Base-by-base conservation (phyloP, 805 yeast genomes). In the Candida lessepsii region DNA sequence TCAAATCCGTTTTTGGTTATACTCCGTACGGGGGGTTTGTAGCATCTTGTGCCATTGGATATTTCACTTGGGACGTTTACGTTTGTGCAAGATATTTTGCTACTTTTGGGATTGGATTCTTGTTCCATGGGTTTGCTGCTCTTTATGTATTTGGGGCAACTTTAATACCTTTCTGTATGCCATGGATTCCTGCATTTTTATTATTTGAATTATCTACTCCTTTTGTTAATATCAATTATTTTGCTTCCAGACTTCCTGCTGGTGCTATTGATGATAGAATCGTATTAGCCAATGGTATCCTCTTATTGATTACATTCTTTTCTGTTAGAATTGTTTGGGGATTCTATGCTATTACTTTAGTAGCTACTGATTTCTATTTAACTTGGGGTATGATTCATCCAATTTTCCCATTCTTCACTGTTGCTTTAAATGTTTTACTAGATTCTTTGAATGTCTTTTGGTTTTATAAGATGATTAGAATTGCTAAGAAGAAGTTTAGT, bases 211-310 rank as follows among this genome's bases (percentile, higher is more conserved):
- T 86, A 29, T 83, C 95, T 34, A 86, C 97, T 2, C 98, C 98
- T 7, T 93, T 93, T 63, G 96, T 93, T 46, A 95, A 93, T 62
- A 60, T 86, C 57, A 87, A 93, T 61, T 93, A 97, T 96, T 90
- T 83, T 61, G 81, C 88, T 24, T 74, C 84, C 23, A 82, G 86
- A 52, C 68, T 89, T 13, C 93, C 96, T 1, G 71, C 71, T 1
- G 86, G 84, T 3, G 61, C 78, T 3, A 70, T 87, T 37, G 80
- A 85, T 29, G 70, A 69, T 17, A 69, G 55, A 47, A 40, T 78
- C 9, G 75, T 80, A 37, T 56, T 76, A 11, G 51, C 82, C 50
- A 93, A 93, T 58, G 98, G 98, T 0, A 38, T 88, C 7, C 48
- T 76, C 17, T 69, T 93, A 45, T 70, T 93, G 49, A 41, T 70